Conservation (phyloP, 2,329 filamentous ascomycete species). For the Domatiomyces catenatus region DNA sequence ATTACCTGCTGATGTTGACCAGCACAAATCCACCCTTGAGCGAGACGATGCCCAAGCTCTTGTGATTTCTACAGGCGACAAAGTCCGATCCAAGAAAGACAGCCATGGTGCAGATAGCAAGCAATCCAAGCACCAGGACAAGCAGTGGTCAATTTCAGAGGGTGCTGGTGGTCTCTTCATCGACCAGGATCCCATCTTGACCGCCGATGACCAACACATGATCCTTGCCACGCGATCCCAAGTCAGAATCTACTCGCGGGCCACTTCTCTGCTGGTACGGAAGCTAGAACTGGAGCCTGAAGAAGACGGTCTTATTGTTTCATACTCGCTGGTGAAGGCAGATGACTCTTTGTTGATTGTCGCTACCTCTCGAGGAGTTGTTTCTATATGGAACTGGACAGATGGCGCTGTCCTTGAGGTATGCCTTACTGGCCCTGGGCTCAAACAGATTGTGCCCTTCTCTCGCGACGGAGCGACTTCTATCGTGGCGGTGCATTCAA, state of each 20-base stretch:
- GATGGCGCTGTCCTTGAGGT: slow-evolving; percentile 21
- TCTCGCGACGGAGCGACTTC: background rate
- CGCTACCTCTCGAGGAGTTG: slow-evolving; percentile 34
- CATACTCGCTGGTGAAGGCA: slow-evolving; percentile 36
- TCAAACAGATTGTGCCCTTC: slow-evolving; percentile 4
- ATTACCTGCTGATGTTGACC: background rate
- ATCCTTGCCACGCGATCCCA: slow-evolving; percentile 60
- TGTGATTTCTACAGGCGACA: background rate
- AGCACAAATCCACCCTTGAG: background rate
- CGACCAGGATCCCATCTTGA: slow-evolving; percentile 41
- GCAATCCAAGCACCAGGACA: background rate
- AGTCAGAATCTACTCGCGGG: slow-evolving; percentile 65
- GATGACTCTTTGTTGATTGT: slow-evolving; percentile 40
- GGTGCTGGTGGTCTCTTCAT: slow-evolving; percentile 40
- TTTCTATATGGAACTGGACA: slow-evolving; percentile 46
- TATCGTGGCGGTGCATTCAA: slow-evolving; percentile 1
- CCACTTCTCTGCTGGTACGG: slow-evolving; percentile 65
- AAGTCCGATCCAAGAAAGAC: background rate
- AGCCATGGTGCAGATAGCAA: background rate
- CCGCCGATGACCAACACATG: slow-evolving; percentile 47
- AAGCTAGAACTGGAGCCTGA: slow-evolving; percentile 45
- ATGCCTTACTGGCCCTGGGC: slow-evolving; percentile 1
- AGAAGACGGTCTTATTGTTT: slow-evolving; percentile 28
- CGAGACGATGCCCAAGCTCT: background rate
- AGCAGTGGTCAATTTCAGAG: slow-evolving; percentile 33